These are phyloP conservation scores for Lachancea sp. DNA, from an alignment of 805 yeast genomes.

Conservation along the genomic window DNA sequence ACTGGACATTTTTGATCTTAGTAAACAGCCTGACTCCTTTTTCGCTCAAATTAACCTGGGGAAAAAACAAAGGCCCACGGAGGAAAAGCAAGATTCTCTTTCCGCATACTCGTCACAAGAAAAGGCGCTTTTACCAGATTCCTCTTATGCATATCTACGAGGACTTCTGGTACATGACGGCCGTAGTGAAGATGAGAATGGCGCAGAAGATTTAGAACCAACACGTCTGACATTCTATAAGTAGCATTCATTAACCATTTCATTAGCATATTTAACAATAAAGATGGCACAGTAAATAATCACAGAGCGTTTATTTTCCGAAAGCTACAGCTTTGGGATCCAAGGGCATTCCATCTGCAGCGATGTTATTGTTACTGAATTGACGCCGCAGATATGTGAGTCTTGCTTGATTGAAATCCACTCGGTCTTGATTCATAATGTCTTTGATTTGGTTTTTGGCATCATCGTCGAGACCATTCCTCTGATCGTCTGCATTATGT, in stretches of 20 bases:
- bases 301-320: slow-evolving; percentile 4
- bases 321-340: slow-evolving; percentile 61
- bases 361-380: slow-evolving; percentile 48
- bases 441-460: slow-evolving; percentile 46
- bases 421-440: slow-evolving; percentile 46
- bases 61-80: not conserved
- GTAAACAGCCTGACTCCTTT: slow-evolving; percentile 8
- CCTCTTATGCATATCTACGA: slow-evolving; percentile 42
- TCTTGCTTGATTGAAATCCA: slow-evolving; percentile 69
- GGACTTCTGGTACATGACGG: slow-evolving; percentile 19
- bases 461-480: slow-evolving; percentile 54
- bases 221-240: slow-evolving; percentile 14
- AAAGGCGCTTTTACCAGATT: slow-evolving; percentile 26
- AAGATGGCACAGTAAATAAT: too few species aligned
- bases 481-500: slow-evolving; percentile 45
- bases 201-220: slow-evolving; percentile 14
- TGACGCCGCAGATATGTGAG: slow-evolving; percentile 40
- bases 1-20: slow-evolving; percentile 20
- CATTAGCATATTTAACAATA: not conserved
- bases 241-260: not conserved
- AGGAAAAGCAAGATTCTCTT: not conserved
- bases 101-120: slow-evolving; percentile 1
- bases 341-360: slow-evolving; percentile 57
- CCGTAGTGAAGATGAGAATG: slow-evolving; percentile 11
- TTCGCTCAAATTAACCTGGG: not conserved